Evolutionary conservation across 257 asterid species (phyloP).

Genomic region (Osmanthus fragrans): DNA sequence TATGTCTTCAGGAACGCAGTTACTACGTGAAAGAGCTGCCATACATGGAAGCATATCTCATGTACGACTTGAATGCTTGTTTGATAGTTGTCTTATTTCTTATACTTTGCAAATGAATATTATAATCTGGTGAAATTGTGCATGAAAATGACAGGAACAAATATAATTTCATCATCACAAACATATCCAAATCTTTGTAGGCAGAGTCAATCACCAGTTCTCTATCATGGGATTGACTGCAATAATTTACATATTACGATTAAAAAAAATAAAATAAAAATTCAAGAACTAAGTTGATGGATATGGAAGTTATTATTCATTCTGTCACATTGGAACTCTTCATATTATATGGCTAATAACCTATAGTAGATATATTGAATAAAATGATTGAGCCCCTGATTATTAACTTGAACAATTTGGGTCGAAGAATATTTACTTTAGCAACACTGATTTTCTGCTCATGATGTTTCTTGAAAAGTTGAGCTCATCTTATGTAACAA

Average conservation of each 20-base stretch:
- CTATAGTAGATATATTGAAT: neutral
- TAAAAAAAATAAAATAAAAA: neutral
- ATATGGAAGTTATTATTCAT: neutral
- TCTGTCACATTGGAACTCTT: neutral
- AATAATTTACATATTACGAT: neutral
- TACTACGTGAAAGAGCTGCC: constrained; percentile 91
- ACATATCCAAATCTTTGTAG: neutral
- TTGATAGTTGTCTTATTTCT: constrained; percentile 13
- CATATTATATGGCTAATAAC: neutral
- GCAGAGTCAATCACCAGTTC: neutral
- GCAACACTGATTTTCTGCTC: neutral
- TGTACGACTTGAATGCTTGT: constrained; percentile 47
- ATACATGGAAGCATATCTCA: constrained; percentile 95
- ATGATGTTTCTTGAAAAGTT: neutral
- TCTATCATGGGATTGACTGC: neutral
- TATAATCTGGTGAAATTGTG: neutral
- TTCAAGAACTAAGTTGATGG: neutral
- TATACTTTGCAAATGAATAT: neutral
- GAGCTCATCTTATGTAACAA: neutral
- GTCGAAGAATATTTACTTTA: neutral
- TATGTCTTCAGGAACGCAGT: constrained; percentile 76
- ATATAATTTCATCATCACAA: neutral
- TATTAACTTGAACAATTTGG: neutral
- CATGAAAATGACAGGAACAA: neutral
- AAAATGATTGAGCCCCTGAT: neutral